Base-by-base conservation (phyloP, 768 basidiomycete genomes). In the Psilocybe cubensis region DNA sequence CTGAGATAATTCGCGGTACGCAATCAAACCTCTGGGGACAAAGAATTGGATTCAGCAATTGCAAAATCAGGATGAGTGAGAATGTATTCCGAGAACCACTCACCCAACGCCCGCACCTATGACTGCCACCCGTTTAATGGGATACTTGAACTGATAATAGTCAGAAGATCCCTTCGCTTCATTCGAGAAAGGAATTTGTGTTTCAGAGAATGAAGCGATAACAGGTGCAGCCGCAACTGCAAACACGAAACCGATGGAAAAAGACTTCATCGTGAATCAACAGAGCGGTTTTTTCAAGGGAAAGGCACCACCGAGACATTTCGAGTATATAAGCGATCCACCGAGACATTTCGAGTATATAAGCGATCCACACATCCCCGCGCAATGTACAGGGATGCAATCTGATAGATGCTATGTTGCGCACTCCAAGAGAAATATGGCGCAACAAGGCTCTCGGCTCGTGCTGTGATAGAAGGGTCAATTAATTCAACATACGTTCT, bases 61-160 rank as follows among this genome's bases (percentile, higher is more conserved):
- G 8, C 17, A 9, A 29, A 44, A 6, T n/a, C 3, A 23, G 21
- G 24, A 6, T 21, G 25, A 50, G 14, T 29, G 24, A 43, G 3
- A n/a, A 42, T 12, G 41, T 42, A n/a, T 5, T 17, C 5, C 21
- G 23, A 17, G n/a, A n/a, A n/a, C 25, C 6, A 65, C 71, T n/a
- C 43, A 77, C 76, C 76, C 72, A 17, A 72, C 72, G 40, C 77
- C 77, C 17, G 76, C 74, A 2, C 76, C 76, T 20, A 79, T 74
- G 56, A 79, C 71, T 11, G 75, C 76, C 17, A 77, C 74, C 41
- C 64, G 71, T 7, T 66, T 66, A 28, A 79, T 72, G 5, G 75
- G 74, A 67, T 72, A 71, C 59, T 74, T 68, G 64, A 76, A 74
- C 47, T 71, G 24, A 60, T 77, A 76, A 18, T 62, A 63, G 3